Percentiles rank a stretch among this genome's conserved stretches.
Conservation (phyloP, 73 alveolate genomes). For the Paramecium bursaria region DNA sequence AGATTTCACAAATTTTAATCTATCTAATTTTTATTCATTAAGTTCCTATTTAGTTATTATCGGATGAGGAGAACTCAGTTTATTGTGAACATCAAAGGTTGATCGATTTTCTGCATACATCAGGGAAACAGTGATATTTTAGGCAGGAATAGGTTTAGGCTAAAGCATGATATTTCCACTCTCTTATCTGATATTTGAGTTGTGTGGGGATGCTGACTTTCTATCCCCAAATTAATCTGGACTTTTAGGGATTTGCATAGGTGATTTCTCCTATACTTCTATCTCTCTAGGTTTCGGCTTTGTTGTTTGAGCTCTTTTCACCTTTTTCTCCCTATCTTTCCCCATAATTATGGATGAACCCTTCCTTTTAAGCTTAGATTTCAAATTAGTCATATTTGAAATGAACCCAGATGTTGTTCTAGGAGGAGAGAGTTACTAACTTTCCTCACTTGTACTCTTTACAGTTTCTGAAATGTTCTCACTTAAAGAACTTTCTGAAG, state of each 20-base stretch:
- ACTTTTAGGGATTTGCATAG: too few species aligned
- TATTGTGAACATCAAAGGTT: slow-evolving; percentile 42
- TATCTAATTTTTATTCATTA: background rate
- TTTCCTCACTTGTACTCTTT: slow-evolving; percentile 49
- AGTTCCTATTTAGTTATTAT: background rate
- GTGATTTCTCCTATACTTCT: too few species aligned
- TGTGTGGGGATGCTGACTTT: background rate
- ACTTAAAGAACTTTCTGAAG: slow-evolving; percentile 54
- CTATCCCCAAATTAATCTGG: background rate
- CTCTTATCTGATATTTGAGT: too few species aligned
- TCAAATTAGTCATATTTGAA: background rate
- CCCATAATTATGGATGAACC: background rate
- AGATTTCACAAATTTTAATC: slow-evolving; percentile 16
- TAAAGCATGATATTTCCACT: too few species aligned
- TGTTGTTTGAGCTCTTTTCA: background rate
- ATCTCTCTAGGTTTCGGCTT: background rate
- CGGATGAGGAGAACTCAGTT: slow-evolving; percentile 40
- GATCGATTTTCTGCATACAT: slow-evolving; percentile 32
- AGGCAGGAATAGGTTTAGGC: slow-evolving; percentile 23
- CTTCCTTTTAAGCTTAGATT: background rate
- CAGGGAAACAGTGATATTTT: background rate
- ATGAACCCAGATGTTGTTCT: too few species aligned
- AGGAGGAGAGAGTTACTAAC: background rate
- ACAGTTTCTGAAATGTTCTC: slow-evolving; percentile 48
- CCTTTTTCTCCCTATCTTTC: background rate